Percentiles rank a stretch among this genome's conserved stretches.
Conservation (phyloP, 306 rosid genomes). For the Chamaecrista fasciculata region DNA sequence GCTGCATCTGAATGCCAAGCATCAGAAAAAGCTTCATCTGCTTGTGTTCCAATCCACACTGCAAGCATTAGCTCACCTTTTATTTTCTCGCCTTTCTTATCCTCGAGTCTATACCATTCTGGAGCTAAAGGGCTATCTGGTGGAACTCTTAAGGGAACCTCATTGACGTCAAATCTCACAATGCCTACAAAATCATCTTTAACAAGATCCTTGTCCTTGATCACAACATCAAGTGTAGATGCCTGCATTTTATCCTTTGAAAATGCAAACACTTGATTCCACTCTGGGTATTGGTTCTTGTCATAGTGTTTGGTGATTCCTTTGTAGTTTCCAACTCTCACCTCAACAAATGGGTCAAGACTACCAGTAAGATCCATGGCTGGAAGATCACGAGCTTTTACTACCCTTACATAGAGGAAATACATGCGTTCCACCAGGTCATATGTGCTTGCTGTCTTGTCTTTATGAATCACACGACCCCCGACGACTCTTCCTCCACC, state of each 20-base stretch:
- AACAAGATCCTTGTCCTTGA: constrained; percentile 74
- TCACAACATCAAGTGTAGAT: constrained; percentile 72
- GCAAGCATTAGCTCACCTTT: constrained; percentile 90
- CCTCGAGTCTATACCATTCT: constrained; percentile 78
- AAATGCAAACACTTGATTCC: constrained; percentile 87
- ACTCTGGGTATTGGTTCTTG: constrained; percentile 69
- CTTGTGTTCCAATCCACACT: constrained; percentile 95
- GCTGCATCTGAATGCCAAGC: constrained; percentile 71
- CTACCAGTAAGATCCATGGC: constrained; percentile 83
- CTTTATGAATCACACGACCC: constrained; percentile 64
- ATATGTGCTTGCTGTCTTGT: constrained; percentile 77
- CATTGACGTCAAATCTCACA: constrained; percentile 76
- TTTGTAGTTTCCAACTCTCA: constrained; percentile 75
- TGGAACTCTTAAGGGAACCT: constrained; percentile 72
- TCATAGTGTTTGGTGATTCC: constrained; percentile 83
- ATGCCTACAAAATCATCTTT: constrained; percentile 89
- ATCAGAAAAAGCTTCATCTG: constrained; percentile 84
- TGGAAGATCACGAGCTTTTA: constrained; percentile 85
- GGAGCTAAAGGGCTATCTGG: constrained; percentile 95
- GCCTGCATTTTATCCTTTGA: constrained; percentile 88
- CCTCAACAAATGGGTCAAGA: constrained; percentile 85
- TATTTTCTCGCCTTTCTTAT: constrained; percentile 71
- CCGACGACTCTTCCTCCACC: constrained; percentile 94
- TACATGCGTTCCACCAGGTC: constrained; percentile 93
- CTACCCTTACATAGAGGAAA: constrained; percentile 80